Evolutionary conservation across 2,329 filamentous ascomycete species (phyloP).

Genomic region (Sporothrix sp.): DNA sequence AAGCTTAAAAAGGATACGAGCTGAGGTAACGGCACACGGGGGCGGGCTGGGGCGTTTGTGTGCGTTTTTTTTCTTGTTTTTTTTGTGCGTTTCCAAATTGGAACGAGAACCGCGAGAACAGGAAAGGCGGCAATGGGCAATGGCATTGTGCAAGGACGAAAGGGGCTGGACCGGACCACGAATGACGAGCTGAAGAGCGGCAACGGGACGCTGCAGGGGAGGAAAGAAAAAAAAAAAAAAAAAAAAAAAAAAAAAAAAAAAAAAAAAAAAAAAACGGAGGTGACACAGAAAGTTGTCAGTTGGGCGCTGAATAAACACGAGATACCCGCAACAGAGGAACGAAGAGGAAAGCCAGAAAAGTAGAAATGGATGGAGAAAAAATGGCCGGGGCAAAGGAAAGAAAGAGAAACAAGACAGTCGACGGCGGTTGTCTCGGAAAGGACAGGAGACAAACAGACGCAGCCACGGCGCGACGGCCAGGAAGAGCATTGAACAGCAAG

Average conservation of each 20-base stretch:
- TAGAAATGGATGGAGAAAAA: too few relatives aligned
- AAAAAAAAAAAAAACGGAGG: neutral
- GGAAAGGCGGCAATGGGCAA: too few relatives aligned
- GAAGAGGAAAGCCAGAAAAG: neutral
- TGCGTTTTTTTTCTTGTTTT: too few relatives aligned
- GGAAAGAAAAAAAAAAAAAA: neutral
- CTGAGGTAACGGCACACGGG: conserved; percentile 6
- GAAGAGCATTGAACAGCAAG: too few relatives aligned
- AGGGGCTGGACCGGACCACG: too few relatives aligned
- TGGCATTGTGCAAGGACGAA: too few relatives aligned
- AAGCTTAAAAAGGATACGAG: conserved; percentile 5
- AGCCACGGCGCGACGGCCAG: neutral
- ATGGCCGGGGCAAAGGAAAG: neutral
- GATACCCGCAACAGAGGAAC: neutral
- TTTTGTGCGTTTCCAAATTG: too few relatives aligned
- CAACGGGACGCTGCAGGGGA: neutral
- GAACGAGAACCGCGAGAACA: neutral
- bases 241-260: neutral
- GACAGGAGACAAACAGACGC: neutral
- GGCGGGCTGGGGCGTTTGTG: too few relatives aligned
- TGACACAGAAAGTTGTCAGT: neutral
- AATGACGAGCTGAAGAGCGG: neutral
- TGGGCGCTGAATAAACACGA: neutral
- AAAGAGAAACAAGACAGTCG: neutral
- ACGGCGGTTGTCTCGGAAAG: neutral